Base-by-base conservation (phyloP, 768 basidiomycete genomes). In the Arthromyces matolae region DNA sequence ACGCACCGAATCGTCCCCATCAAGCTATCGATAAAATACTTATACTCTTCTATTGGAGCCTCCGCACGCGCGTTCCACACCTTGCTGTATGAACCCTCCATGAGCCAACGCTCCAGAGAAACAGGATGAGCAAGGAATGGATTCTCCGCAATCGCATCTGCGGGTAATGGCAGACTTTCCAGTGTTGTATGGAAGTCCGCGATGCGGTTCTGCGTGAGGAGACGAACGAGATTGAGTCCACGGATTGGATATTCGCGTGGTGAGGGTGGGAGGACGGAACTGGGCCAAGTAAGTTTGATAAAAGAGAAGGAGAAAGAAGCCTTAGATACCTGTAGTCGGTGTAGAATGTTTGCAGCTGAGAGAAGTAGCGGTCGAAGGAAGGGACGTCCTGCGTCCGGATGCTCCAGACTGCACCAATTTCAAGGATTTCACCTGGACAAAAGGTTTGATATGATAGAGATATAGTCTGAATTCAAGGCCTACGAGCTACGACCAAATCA, bases 81-180 rank as follows among this genome's bases (percentile, higher is more conserved):
- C 65, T 95, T 95, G 68, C 90, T 92, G 66, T 98, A 99, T 59
- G 88, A 89, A 31, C 95, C 95, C 65, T 98, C 95, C 95, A 99
- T 99, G 36, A 98, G 78, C 90, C 94, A 97, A 41, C 89, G 78
- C 65, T 99, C 95, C 51, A 94, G 81, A 64, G 93, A 89, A 48
- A 93, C 86, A 10, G 91, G 89, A 63, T 93, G 92, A 44, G 79
- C 76, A 60, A 93, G 82, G 63, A 75, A 91, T 5, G 82, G 79
- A 63, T 87, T 88, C 25, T 80, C 73, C 24, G 74, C 70, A 51
- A 86, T 82, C 36, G 77, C 76, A 53, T 86, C 84, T 0, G 86
- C 81, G 33, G 81, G 78, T 28, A 81, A 63, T 2, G 84, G 84
- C 24, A 99, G 79, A 29, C 90, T 89, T 65, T 99, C 95, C 39